These are phyloP conservation scores for Lecanicillium sp. DNA, from an alignment of 2,329 filamentous ascomycete genomes.

Conservation along the genomic window DNA sequence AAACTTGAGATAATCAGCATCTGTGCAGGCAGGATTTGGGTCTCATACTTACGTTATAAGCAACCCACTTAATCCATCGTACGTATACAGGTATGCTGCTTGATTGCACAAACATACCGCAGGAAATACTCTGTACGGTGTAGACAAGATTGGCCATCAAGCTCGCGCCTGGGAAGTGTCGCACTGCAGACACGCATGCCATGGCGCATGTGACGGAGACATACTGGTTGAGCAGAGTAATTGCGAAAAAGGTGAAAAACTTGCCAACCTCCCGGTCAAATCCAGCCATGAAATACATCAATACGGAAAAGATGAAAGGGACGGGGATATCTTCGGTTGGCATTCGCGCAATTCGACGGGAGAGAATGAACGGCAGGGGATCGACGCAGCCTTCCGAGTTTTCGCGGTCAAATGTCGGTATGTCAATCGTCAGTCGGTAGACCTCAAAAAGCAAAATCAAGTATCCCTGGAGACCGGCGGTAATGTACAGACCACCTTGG, in stretches of 20 bases:
- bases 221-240: slow-evolving; percentile 65
- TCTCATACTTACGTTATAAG: slow-evolving; percentile 44
- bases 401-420: slow-evolving; percentile 70
- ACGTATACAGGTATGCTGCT: slow-evolving; percentile 70
- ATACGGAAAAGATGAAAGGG: slow-evolving; percentile 61
- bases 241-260: slow-evolving; percentile 67
- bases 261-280: slow-evolving; percentile 57
- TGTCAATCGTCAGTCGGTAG: slow-evolving; percentile 68
- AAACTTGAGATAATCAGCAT: slow-evolving; percentile 37
- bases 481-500: slow-evolving; percentile 66
- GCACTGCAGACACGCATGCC: slow-evolving; percentile 56
- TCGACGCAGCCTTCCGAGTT: slow-evolving; percentile 66
- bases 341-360: slow-evolving; percentile 61
- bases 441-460: slow-evolving; percentile 70
- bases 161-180: slow-evolving; percentile 65
- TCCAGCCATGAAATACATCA: slow-evolving; percentile 74
- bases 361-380: slow-evolving; percentile 63
- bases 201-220: slow-evolving; percentile 67
- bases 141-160: slow-evolving; percentile 67
- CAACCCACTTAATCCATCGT: slow-evolving; percentile 68
- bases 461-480: slow-evolving; percentile 67
- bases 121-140: slow-evolving; percentile 68
- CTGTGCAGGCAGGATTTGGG: neutral
- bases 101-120: slow-evolving; percentile 70
- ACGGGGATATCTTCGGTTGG: slow-evolving; percentile 68